A percentile compares a stretch with the other conserved stretches of the same genome.
phyloP scores from a whole-genome alignment of 495 filamentous ascomycete species.

The Hypoxylon rickii region DNA sequence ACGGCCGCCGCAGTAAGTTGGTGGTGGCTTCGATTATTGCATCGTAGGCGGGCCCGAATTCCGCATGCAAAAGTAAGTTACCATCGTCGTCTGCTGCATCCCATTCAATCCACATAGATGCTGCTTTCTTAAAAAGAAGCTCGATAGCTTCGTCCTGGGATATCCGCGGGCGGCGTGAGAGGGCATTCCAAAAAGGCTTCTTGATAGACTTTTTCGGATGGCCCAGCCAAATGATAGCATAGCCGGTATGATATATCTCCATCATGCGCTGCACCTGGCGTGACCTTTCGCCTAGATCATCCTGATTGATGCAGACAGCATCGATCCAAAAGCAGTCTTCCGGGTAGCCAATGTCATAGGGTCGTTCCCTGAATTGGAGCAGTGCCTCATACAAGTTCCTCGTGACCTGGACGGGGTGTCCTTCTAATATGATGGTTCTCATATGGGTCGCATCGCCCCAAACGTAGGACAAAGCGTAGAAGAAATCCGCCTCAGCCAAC shows the following conservation, averaged over 20 bases:
- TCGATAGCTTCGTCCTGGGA: background rate
- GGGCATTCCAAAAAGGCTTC: background rate
- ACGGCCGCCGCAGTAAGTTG: background rate
- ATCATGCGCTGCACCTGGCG: constrained; percentile 24
- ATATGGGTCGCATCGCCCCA: constrained; percentile 20
- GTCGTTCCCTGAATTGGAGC: constrained; percentile 16
- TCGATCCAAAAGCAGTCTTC: constrained; percentile 29
- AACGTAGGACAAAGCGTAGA: constrained; percentile 30
- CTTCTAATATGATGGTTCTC: constrained; percentile 23
- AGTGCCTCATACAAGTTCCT: constrained; percentile 16
- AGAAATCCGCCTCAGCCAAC: background rate
- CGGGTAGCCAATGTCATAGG: constrained; percentile 2
- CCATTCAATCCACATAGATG: constrained; percentile 16
- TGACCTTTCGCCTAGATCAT: constrained; percentile 13
- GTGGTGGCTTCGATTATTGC: background rate
- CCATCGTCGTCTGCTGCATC: constrained; percentile 19
- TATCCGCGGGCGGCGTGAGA: background rate
- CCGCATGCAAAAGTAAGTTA: background rate
- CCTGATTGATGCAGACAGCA: constrained; percentile 29
- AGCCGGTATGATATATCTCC: constrained; percentile 22
- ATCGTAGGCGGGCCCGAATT: constrained; percentile 2
- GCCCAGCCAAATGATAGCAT: constrained; percentile 18
- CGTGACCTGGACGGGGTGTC: constrained; percentile 10
- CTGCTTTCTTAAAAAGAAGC: constrained; percentile 13
- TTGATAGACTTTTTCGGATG: background rate